These are phyloP conservation scores for Boletus insuetus DNA, from an alignment of 768 basidiomycete species.

Conservation along the genomic window DNA sequence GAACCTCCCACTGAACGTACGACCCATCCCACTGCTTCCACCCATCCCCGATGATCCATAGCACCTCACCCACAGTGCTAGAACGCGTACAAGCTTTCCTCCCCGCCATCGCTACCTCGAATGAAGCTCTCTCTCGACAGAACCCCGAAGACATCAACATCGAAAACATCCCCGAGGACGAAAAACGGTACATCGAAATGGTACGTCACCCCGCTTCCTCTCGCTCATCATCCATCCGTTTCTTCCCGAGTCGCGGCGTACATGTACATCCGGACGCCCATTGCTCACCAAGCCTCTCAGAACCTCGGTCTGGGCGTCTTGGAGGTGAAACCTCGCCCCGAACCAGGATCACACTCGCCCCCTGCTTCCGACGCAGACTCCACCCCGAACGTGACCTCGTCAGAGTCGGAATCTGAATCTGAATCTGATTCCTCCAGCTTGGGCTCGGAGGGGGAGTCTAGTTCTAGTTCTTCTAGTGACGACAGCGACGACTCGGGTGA, in stretches of 20 bases:
- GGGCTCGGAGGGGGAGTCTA: slow-evolving; percentile 11
- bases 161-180: slow-evolving; percentile 53
- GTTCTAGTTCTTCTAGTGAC: slow-evolving; percentile 1
- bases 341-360: slow-evolving; percentile 1
- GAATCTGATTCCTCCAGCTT: slow-evolving; percentile 9
- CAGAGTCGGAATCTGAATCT: slow-evolving; percentile 8
- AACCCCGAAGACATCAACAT: slow-evolving; percentile 67
- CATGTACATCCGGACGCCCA: neutral
- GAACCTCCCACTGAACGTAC: slow-evolving; percentile 49
- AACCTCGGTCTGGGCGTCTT: slow-evolving; percentile 66
- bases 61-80: slow-evolving; percentile 45
- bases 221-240: neutral
- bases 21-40: slow-evolving; percentile 18
- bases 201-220: slow-evolving; percentile 30
- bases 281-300: slow-evolving; percentile 31
- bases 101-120: slow-evolving; percentile 64
- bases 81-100: slow-evolving; percentile 66
- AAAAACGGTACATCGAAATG: slow-evolving; percentile 63
- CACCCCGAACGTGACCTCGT: slow-evolving; percentile 1
- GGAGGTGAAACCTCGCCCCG: slow-evolving; percentile 35
- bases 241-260: neutral
- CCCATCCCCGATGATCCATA: slow-evolving; percentile 1
- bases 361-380: slow-evolving; percentile 14
- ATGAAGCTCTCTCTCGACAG: slow-evolving; percentile 46
- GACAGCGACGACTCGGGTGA: slow-evolving; percentile 10